Evolutionary conservation across 176 grass and related monocot genomes (phyloP).

Genomic region (Carex pumila): DNA sequence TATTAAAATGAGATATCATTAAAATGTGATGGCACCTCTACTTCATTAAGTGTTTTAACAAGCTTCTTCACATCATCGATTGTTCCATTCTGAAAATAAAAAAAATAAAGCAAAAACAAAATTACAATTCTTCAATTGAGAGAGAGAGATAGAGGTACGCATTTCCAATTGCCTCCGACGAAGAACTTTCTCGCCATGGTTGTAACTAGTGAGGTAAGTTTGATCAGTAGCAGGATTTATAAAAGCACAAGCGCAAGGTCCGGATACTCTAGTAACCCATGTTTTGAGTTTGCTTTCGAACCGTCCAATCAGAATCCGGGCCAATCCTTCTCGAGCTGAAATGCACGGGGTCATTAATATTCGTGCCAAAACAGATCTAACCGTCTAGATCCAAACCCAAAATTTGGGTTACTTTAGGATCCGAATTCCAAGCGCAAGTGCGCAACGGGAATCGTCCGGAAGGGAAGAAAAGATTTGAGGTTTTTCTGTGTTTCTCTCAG

Average conservation of each 20-base stretch:
- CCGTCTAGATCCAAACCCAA: no score
- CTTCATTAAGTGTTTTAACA: conserved; percentile 63
- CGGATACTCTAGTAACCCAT: no score
- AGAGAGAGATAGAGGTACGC: conserved; percentile 30
- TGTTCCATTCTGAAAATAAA: conserved; percentile 57
- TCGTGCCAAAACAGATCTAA: no score
- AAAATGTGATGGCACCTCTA: conserved; percentile 43
- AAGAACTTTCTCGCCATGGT: conserved; percentile 63
- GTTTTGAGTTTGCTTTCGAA: no score
- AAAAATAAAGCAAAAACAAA: conserved; percentile 1
- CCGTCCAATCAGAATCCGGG: no score
- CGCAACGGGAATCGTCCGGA: background rate
- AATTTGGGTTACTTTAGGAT: no score
- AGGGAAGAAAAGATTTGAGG: background rate
- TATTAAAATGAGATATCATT: no score
- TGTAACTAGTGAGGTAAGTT: background rate
- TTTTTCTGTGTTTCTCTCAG: background rate
- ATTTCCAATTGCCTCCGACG: conserved; percentile 94
- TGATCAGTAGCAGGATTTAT: background rate
- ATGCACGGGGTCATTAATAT: no score
- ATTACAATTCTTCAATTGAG: background rate
- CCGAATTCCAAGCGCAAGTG: no score
- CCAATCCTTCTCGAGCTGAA: no score
- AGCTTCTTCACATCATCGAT: conserved; percentile 85
- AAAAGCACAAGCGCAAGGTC: no score